phyloP scores from a whole-genome alignment of 208 protist species.

The Tritrichomonas musculus region DNA sequence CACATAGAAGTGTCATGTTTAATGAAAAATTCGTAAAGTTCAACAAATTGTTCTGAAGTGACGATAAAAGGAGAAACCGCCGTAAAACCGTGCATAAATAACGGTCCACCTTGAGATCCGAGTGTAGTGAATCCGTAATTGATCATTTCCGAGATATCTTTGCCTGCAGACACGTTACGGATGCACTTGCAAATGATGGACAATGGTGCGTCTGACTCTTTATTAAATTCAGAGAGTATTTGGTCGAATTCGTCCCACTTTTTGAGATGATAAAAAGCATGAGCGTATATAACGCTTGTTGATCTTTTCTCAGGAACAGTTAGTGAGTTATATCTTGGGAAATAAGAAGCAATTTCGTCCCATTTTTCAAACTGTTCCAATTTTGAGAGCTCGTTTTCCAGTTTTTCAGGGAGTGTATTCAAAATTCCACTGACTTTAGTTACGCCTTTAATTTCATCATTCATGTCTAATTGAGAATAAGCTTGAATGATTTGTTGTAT shows the following conservation, averaged over 20 bases:
- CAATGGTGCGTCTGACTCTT: too few relatives aligned
- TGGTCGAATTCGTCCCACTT: neutral
- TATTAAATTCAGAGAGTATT: neutral
- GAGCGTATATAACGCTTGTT: neutral
- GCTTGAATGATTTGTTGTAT: neutral
- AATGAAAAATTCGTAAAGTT: neutral
- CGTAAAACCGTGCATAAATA: conserved; percentile 1
- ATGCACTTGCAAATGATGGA: neutral
- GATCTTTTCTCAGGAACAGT: neutral
- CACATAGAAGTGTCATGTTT: neutral
- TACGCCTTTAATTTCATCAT: neutral
- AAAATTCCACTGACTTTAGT: neutral
- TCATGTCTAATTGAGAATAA: conserved; percentile 1
- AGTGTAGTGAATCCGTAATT: neutral
- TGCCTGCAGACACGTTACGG: neutral
- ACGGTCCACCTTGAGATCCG: neutral
- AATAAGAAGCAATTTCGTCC: neutral
- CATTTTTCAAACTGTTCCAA: conserved; percentile 19
- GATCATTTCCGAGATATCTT: neutral
- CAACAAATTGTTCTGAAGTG: neutral
- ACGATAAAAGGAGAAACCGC: conserved; percentile 28
- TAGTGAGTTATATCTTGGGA: neutral
- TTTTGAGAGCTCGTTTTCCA: neutral
- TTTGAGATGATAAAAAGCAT: neutral
- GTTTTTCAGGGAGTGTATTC: neutral